These are phyloP conservation scores for Erysimum cheiranthoides DNA, from an alignment of 345 rosid species.

Conservation along the genomic window DNA sequence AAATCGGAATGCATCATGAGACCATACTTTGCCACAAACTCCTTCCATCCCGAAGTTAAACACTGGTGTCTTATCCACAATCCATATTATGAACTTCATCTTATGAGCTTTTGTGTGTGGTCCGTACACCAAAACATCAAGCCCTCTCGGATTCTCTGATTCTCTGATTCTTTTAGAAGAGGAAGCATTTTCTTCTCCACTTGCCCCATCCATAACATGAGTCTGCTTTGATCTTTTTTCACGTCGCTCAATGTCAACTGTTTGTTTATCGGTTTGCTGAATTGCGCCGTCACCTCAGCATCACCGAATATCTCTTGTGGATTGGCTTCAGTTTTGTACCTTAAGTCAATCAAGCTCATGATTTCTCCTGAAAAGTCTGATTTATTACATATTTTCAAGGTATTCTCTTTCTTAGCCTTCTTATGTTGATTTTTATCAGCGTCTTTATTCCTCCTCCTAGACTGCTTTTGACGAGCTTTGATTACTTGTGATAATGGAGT, in stretches of 20 bases:
- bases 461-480: neutral
- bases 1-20: constrained; percentile 9
- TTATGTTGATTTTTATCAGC: neutral
- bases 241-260: constrained; percentile 26
- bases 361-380: constrained; percentile 15
- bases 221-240: neutral
- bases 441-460: neutral
- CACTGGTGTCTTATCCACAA: constrained; percentile 11
- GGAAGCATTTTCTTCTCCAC: constrained; percentile 19
- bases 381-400: neutral
- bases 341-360: neutral
- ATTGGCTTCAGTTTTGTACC: neutral
- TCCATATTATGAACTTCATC: constrained; percentile 31
- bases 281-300: neutral
- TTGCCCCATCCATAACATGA: neutral
- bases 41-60: constrained; percentile 25
- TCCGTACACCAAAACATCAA: constrained; percentile 30
- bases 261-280: constrained; percentile 26
- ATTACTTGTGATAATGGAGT: neutral
- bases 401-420: neutral
- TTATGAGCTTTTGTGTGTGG: neutral
- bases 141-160: neutral
- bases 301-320: neutral
- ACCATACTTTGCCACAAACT: neutral
- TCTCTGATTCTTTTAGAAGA: constrained; percentile 8